Evolutionary conservation across 257 asterid genomes (phyloP), one percentile per base, ranked within the genome.

Genomic region (Solanum okadae): DNA sequence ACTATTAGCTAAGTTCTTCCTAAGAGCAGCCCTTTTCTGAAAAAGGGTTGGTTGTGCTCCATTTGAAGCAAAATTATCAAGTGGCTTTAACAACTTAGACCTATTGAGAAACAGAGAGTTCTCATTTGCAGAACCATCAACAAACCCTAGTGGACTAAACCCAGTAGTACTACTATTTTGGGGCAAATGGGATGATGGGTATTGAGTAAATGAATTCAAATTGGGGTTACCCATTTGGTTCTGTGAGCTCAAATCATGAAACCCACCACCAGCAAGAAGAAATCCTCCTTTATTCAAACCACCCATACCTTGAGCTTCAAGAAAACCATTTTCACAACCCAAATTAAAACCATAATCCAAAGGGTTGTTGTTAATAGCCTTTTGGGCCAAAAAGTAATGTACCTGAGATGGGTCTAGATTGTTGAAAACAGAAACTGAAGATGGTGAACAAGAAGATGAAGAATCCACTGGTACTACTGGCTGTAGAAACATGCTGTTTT

Each of bases 21-120:
- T 88, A 27, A 93, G 93, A 5, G 99, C 98, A 87, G 99, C 98
- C 94, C 98, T 93, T 84, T 97, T 97, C 42, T 97, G 99, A 33
- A 97, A 97, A 38, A 97, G 94, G 34, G 99, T 97, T 2, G 99
- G 99, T 35, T 93, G 98, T 70, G 96, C 87, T 42, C 98, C 98
- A 88, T 83, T 71, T 44, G 97, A 88, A 88, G 96, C 75, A 42
- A 92, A 94, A 86, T 92, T 95, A 83, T 95, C 98, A 25, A 96
- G 96, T 10, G 99, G 99, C 81, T 92, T 94, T 68, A 97, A 93
- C 86, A 94, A 84, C 90, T 95, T 95, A 16, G 96, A 92, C 96
- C 98, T 92, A 87, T 92, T 93, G 4, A 94, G 71, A 49, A 93
- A 86, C 88, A 90, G 25, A 61, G 96, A 87, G 78, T 89, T 92